phyloP scores from a whole-genome alignment of 2,329 filamentous ascomycete species.

The Penicillium oxalicum region DNA sequence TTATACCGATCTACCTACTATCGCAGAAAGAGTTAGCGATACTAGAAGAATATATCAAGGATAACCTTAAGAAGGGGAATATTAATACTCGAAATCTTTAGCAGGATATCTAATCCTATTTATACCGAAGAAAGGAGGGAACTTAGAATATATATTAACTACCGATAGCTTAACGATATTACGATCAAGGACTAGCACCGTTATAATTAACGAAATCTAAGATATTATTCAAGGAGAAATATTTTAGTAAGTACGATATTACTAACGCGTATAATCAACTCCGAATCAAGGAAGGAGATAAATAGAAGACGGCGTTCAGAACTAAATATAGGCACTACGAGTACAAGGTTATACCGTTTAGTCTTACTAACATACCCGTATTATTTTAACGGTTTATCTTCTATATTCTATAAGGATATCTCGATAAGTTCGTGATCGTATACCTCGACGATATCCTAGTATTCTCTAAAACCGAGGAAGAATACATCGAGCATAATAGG shows the following conservation, averaged over 20 bases:
- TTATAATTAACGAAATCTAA: constrained; percentile 5
- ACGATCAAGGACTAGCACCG: constrained; percentile 2
- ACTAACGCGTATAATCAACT: constrained; percentile 3
- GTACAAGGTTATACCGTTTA: not conserved
- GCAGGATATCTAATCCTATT: constrained; percentile 5
- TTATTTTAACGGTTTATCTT: not conserved
- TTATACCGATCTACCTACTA: too few species aligned
- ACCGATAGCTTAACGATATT: constrained; percentile 3
- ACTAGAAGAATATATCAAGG: constrained; percentile 2
- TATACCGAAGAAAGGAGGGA: constrained; percentile 3
- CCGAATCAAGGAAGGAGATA: not conserved
- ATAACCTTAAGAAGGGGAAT: constrained; percentile 7
- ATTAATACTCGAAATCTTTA: not conserved
- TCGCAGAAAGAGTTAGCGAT: too few species aligned
- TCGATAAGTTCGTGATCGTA: not conserved
- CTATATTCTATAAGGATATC: not conserved
- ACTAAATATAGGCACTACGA: not conserved
- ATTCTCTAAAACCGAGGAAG: not conserved
- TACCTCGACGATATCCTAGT: constrained; percentile 1
- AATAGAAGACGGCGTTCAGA: not conserved
- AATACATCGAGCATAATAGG: not conserved
- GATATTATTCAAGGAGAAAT: constrained; percentile 1
- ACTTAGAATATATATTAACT: constrained; percentile 2
- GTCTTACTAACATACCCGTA: not conserved
- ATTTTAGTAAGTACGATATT: constrained; percentile 3